A percentile compares a stretch with the other conserved stretches of the same genome.
These are phyloP conservation scores for Schoenoplectus tabernaemontani DNA, from an alignment of 202 grass and related monocot species.

Conservation along the genomic window DNA sequence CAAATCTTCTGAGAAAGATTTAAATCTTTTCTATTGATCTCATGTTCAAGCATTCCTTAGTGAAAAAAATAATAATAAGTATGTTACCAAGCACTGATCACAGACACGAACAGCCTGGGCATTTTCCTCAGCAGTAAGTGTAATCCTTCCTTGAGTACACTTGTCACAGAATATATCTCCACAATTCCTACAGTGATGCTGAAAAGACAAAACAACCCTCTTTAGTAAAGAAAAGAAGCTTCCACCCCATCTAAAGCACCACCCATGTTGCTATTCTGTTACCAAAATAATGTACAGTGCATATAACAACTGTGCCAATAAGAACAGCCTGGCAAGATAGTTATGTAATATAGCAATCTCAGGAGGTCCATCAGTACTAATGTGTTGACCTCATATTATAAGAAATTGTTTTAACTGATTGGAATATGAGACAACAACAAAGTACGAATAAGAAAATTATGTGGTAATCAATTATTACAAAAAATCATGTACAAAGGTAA, in stretches of 20 bases:
- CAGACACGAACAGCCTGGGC: slow-evolving; percentile 88
- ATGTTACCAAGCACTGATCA: slow-evolving; percentile 89
- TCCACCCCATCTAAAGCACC: neutral
- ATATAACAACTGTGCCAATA: neutral
- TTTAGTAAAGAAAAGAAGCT: neutral
- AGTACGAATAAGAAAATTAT: neutral
- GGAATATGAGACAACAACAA: neutral
- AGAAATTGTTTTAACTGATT: neutral
- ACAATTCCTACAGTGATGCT: slow-evolving; percentile 99
- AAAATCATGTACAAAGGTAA: neutral
- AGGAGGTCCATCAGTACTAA: neutral
- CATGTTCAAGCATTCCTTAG: neutral
- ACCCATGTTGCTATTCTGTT: neutral
- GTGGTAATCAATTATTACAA: neutral
- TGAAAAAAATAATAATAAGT: neutral
- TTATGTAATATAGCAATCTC: neutral
- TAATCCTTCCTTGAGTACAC: slow-evolving; percentile 85
- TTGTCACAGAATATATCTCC: slow-evolving; percentile 99
- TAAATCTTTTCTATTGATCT: neutral
- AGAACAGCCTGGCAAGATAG: neutral
- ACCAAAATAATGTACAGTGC: neutral
- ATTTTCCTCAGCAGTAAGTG: slow-evolving; percentile 84
- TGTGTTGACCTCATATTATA: neutral
- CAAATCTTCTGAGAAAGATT: neutral
- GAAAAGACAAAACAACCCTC: slow-evolving; percentile 11